phyloP scores from a whole-genome alignment of 164 flowering plant species.

The Aristolochia contorta region DNA sequence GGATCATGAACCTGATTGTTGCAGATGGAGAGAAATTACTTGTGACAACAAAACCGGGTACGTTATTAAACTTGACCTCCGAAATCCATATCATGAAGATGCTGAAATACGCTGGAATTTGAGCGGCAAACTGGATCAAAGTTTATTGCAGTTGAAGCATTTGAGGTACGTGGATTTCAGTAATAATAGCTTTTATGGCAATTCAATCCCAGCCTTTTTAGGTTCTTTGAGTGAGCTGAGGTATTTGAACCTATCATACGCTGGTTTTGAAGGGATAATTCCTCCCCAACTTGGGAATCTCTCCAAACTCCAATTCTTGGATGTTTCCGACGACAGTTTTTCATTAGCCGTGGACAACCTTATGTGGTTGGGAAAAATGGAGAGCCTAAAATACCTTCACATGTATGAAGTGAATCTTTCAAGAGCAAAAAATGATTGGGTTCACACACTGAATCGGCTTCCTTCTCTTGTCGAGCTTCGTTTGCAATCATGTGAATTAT shows the following conservation, averaged over 20 bases:
- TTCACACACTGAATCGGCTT: constrained; percentile 3
- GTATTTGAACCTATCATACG: constrained; percentile 7
- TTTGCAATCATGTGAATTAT: background rate
- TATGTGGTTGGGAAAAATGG: constrained; percentile 8
- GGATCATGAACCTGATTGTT: background rate
- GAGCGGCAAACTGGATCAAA: constrained; percentile 7
- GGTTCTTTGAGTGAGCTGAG: constrained; percentile 5
- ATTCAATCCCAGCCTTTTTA: constrained; percentile 6
- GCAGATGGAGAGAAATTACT: constrained; percentile 4
- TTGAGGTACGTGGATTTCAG: constrained; percentile 10
- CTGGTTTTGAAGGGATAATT: constrained; percentile 4
- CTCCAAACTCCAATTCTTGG: constrained; percentile 6
- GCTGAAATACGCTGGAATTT: background rate
- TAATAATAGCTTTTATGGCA: constrained; percentile 1
- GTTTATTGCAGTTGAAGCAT: constrained; percentile 9
- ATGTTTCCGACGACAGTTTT: background rate
- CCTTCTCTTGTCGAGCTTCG: constrained; percentile 8
- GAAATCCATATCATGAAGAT: background rate
- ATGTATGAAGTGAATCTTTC: background rate
- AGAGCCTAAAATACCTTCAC: background rate
- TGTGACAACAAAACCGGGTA: constrained; percentile 5
- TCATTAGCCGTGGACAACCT: background rate
- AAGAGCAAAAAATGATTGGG: constrained; percentile 6
- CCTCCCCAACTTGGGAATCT: constrained; percentile 14
- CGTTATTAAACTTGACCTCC: constrained; percentile 7